Evolutionary conservation across 257 asterid species (phyloP).

Genomic region (Solanum chmielewskii): DNA sequence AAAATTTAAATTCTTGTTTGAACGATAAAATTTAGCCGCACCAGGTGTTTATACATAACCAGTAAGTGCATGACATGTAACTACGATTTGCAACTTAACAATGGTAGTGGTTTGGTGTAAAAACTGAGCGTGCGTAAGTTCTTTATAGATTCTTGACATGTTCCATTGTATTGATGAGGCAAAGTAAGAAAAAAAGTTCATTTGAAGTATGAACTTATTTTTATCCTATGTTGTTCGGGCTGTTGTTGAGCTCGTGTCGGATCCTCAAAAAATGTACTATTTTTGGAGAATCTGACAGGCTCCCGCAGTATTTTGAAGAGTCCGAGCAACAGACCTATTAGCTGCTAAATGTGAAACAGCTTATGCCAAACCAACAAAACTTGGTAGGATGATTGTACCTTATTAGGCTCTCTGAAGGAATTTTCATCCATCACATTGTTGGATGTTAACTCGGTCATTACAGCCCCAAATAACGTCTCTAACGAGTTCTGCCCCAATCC

Average conservation of each 20-base stretch:
- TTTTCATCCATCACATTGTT: constrained; percentile 59
- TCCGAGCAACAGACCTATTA: neutral
- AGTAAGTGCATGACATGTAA: neutral
- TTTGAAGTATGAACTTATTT: neutral
- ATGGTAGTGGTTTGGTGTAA: neutral
- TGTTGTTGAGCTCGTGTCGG: neutral
- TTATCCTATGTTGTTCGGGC: neutral
- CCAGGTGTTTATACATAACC: neutral
- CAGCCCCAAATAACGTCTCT: constrained; percentile 32
- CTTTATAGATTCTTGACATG: neutral
- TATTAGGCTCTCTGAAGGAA: constrained; percentile 52
- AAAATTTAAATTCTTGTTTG: neutral
- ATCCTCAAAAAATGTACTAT: neutral
- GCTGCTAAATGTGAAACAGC: neutral
- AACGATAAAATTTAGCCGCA: neutral
- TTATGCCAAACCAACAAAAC: neutral
- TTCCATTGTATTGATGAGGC: neutral
- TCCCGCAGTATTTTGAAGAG: neutral
- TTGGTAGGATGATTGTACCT: constrained; percentile 22
- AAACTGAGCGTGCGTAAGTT: neutral
- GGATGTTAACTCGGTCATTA: constrained; percentile 47
- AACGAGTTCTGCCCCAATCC: constrained; percentile 32
- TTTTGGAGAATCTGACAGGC: neutral
- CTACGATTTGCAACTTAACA: neutral
- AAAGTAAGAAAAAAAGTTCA: neutral